Conservation (phyloP, 768 basidiomycete genomes). For the Boletus pseudopeckii region DNA sequence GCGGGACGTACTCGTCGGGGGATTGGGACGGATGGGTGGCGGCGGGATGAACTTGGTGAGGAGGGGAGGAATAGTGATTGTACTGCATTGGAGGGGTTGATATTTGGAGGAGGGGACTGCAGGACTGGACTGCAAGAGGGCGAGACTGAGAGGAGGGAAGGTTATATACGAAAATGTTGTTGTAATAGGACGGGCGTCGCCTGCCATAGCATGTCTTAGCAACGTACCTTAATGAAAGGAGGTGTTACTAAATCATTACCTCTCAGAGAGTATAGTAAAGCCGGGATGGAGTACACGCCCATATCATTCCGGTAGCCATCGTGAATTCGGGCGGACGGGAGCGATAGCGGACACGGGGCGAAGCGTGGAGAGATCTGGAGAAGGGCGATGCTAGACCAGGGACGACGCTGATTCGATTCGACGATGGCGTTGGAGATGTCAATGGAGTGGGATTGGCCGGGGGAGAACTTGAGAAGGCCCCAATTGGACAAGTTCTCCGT, state of each 20-base stretch:
- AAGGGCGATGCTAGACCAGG: slow-evolving; percentile 24
- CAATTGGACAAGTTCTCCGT: slow-evolving; percentile 26
- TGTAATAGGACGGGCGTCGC: slow-evolving; percentile 35
- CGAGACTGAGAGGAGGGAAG: slow-evolving; percentile 10
- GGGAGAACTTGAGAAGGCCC: slow-evolving; percentile 23
- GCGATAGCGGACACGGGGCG: slow-evolving; percentile 26
- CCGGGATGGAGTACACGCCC: slow-evolving; percentile 34
- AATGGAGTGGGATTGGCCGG: slow-evolving; percentile 30
- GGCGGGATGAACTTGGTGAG: slow-evolving; percentile 17
- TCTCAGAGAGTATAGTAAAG: slow-evolving; percentile 31
- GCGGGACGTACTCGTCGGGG: slow-evolving; percentile 17
- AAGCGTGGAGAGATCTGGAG: slow-evolving; percentile 25
- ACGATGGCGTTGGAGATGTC: slow-evolving; percentile 33
- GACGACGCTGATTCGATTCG: slow-evolving; percentile 24
- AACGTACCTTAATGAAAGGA: slow-evolving; percentile 38
- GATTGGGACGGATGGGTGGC: slow-evolving; percentile 18
- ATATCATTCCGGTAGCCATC: slow-evolving; percentile 35
- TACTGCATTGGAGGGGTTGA: slow-evolving; percentile 28
- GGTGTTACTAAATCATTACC: slow-evolving; percentile 38
- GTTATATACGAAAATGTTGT: slow-evolving; percentile 34
- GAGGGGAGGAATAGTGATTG: slow-evolving; percentile 21
- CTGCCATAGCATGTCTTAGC: slow-evolving; percentile 35
- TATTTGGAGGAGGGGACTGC: background rate
- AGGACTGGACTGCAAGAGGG: slow-evolving; percentile 10
- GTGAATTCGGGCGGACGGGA: slow-evolving; percentile 29